Evolutionary conservation across 2,329 filamentous ascomycete genomes (phyloP), one percentile per base, ranked within the genome.

Genomic region (Neopestalotiopsis sp.): DNA sequence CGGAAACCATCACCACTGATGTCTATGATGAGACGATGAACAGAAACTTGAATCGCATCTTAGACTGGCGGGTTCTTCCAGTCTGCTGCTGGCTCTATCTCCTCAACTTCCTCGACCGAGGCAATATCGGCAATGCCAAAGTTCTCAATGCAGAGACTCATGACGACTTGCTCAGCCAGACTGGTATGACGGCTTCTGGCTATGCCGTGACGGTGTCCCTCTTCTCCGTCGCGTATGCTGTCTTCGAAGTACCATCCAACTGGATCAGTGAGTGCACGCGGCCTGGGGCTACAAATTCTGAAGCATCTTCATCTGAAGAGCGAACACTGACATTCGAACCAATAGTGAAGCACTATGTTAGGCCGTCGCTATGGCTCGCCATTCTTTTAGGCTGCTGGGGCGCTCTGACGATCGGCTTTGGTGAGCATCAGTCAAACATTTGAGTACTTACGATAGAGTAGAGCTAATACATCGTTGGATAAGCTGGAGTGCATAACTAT

Each of bases 221-320:
- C 67, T 92, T 93, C 81, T 92, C 92, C 78, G 82, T 92, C 42
- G 90, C 88, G 1, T 92, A 92, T 74, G 81, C 89, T 0, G 78
- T 90, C 12, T 90, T 90, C 71, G 89, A 91, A 73, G 84, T 85
- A 0, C 74, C 89, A 45, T 91, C 89, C 7, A 92, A 92, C 72
- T 79, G 90, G 65, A 77, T 92, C 32, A 85, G 45, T 52, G 2
- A n/a, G 45, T 52, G 9, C 5, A 17, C 6, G 7, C 17, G n/a
- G 17, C n/a, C 9, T 20, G 14, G 14, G 12, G 14, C 42, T 1
- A n/a, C 42, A 24, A 24, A 24, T 24, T 24, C 24, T 24, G 24
- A 2, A 38, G 5, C 34, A 38, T 38, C 34, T 38, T 1, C 9
- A 5, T 10, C 34, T 38, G 34, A 38, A 38, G 34, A 38, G 9